phyloP scores from a whole-genome alignment of 495 filamentous ascomycete genomes.

The Penicillium dipodomyicola region DNA sequence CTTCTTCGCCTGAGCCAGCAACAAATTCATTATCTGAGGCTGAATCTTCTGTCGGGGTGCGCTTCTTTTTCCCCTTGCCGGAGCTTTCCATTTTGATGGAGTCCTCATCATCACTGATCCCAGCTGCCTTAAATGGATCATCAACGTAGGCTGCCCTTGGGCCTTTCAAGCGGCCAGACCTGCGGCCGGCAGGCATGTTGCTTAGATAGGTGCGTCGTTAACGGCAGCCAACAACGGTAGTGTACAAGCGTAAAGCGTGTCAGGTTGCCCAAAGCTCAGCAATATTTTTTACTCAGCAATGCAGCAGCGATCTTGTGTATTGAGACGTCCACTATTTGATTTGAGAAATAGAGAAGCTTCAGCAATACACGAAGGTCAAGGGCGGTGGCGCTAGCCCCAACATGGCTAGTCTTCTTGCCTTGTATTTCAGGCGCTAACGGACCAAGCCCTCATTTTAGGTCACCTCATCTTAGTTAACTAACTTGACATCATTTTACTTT shows the following conservation, averaged over 20 bases:
- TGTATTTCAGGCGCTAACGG: not conserved
- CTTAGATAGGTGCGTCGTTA: not conserved
- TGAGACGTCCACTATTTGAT: not conserved
- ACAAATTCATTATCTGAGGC: constrained; percentile 34
- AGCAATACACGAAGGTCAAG: constrained; percentile 7
- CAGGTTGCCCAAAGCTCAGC: not conserved
- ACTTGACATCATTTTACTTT: too few relatives aligned
- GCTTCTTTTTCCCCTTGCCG: constrained; percentile 22
- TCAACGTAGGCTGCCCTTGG: constrained; percentile 34
- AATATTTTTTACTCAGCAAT: not conserved
- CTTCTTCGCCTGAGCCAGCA: constrained; percentile 28
- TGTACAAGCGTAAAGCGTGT: not conserved
- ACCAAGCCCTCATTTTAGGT: too few relatives aligned
- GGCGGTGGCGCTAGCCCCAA: constrained; percentile 1
- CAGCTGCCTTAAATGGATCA: constrained; percentile 36
- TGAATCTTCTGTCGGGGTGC: constrained; percentile 22
- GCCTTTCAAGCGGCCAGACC: constrained; percentile 38
- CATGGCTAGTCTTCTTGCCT: not conserved
- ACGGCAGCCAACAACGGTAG: not conserved
- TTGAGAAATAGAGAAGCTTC: constrained; percentile 9
- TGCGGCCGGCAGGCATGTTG: constrained; percentile 36
- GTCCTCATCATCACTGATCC: constrained; percentile 35
- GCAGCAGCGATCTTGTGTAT: not conserved
- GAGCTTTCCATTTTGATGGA: constrained; percentile 7
- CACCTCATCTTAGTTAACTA: too few relatives aligned